phyloP scores from a whole-genome alignment of 306 rosid genomes.

The Cucumis sativus region DNA sequence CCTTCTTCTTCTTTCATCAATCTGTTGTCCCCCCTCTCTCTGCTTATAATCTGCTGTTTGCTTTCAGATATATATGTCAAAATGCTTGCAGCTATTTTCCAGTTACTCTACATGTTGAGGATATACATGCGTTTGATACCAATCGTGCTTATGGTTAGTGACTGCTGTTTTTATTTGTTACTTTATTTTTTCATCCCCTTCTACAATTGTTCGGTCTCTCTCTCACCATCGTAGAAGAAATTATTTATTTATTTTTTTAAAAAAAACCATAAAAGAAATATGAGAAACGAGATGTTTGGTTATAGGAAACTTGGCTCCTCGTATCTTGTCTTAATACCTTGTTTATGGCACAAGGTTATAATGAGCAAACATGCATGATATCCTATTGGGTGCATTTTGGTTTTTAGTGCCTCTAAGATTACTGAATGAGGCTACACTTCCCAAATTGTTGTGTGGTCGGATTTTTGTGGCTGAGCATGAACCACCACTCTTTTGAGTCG shows the following conservation, averaged over 20 bases:
- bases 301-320: background rate
- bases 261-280: no score
- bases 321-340: no score
- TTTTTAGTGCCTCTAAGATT: background rate
- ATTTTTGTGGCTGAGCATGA: background rate
- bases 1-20: background rate
- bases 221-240: background rate
- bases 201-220: background rate
- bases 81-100: constrained; percentile 70
- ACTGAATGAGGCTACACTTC: background rate
- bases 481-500: background rate
- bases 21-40: background rate
- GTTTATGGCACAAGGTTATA: background rate
- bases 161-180: background rate
- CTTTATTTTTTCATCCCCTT: background rate
- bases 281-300: background rate
- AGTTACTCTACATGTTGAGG: constrained; percentile 60
- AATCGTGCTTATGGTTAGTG: constrained; percentile 60
- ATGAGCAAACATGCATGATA: background rate
- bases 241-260: no score
- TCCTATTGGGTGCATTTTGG: background rate
- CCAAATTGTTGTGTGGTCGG: background rate
- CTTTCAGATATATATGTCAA: constrained; percentile 57
- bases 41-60: background rate
- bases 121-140: constrained; percentile 60